Evolutionary conservation across 2,329 filamentous ascomycete species (phyloP).

Genomic region (Alternaria dauci): DNA sequence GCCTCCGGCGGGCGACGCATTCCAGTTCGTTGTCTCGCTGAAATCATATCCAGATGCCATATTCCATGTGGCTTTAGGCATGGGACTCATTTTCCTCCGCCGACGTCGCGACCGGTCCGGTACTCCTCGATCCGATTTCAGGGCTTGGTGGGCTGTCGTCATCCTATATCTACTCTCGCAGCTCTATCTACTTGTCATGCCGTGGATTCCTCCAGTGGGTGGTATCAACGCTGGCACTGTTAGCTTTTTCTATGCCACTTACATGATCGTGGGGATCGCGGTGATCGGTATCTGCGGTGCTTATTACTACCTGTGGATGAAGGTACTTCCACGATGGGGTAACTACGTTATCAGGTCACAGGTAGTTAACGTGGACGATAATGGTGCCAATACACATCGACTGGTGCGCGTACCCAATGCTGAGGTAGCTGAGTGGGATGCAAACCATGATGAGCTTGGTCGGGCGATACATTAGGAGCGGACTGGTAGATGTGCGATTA

Average conservation of each 20-base stretch:
- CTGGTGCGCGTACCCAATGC: conserved; percentile 35
- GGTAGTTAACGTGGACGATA: conserved; percentile 35
- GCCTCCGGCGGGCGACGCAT: conserved; percentile 70
- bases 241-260: conserved; percentile 78
- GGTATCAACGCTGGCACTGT: conserved; percentile 60
- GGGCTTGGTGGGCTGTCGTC: conserved; percentile 35
- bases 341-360: conserved; percentile 38
- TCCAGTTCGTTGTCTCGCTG: conserved; percentile 65
- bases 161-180: conserved; percentile 37
- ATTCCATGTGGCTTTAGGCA: conserved; percentile 37
- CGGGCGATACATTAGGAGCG: conserved; percentile 14
- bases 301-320: conserved; percentile 43
- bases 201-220: conserved; percentile 72
- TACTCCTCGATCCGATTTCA: conserved; percentile 32
- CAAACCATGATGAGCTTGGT: conserved; percentile 36
- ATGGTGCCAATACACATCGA: conserved; percentile 28
- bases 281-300: conserved; percentile 29
- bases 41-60: conserved; percentile 38
- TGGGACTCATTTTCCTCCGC: conserved; percentile 38
- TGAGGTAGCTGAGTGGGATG: conserved; percentile 41
- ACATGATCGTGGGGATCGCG: conserved; percentile 69
- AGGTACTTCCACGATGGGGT: conserved; percentile 28
- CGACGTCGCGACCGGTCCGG: conserved; percentile 37
- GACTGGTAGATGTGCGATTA: background rate
- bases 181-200: conserved; percentile 67